Percentiles rank a stretch among this genome's conserved stretches.
phyloP scores from a whole-genome alignment of 1,284 basidiomycete species.

The Ceratobasidium sp. region DNA sequence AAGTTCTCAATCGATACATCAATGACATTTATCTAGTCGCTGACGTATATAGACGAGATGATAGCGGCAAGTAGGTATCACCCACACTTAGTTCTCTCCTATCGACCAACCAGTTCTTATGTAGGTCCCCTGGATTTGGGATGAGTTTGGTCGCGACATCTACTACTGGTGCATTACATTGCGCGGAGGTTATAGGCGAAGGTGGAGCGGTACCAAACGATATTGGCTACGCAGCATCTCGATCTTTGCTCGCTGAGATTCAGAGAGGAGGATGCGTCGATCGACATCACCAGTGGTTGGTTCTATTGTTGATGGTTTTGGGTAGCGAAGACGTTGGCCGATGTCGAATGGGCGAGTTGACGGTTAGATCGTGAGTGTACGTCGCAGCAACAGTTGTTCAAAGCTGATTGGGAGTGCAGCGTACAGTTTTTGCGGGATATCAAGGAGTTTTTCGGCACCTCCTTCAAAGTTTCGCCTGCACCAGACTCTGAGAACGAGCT shows the following conservation, averaged over 20 bases:
- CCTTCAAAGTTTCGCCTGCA: slow-evolving; percentile 64
- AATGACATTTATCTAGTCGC: slow-evolving; percentile 99
- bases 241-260: slow-evolving; percentile 83
- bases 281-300: slow-evolving; percentile 88
- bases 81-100: too few relatives aligned
- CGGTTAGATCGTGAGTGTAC: slow-evolving; percentile 79
- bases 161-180: slow-evolving; percentile 90
- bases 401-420: slow-evolving; percentile 61
- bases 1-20: slow-evolving; percentile 94
- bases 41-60: slow-evolving; percentile 97
- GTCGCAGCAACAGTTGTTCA: slow-evolving; percentile 13
- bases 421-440: slow-evolving; percentile 92
- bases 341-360: slow-evolving; percentile 87
- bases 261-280: slow-evolving; percentile 91
- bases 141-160: slow-evolving; percentile 91
- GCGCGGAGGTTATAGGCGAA: slow-evolving; percentile 85
- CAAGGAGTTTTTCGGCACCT: slow-evolving; percentile 80
- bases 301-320: slow-evolving; percentile 91
- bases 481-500: slow-evolving; percentile 64
- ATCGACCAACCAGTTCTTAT: slow-evolving; percentile 24
- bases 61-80: slow-evolving; percentile 78
- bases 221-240: slow-evolving; percentile 84
- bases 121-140: slow-evolving; percentile 94
- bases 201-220: slow-evolving; percentile 92
- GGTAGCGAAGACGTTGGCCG: slow-evolving; percentile 96